phyloP scores from a whole-genome alignment of 768 basidiomycete species.

The Leccinum subgranulosum region DNA sequence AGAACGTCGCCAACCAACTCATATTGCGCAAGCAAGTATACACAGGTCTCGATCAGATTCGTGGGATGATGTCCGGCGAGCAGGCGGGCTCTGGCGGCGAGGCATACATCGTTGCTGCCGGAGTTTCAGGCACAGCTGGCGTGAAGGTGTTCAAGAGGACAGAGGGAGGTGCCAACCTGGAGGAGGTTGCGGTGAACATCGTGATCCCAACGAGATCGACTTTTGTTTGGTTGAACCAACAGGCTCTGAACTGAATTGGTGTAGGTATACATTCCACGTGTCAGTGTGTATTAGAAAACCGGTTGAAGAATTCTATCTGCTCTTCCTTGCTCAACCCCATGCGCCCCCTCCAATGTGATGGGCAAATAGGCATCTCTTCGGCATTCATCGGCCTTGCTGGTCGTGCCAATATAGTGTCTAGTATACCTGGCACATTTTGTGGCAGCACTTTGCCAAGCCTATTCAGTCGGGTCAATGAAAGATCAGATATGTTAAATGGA shows the following conservation, averaged over 20 bases:
- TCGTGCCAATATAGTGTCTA: slow-evolving; percentile 42
- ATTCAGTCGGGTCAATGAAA: neutral
- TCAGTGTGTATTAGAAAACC: neutral
- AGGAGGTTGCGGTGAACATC: slow-evolving; percentile 50
- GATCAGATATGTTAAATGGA: neutral
- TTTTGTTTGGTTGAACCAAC: slow-evolving; percentile 42
- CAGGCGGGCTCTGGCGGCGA: neutral
- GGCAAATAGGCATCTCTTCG: slow-evolving; percentile 38
- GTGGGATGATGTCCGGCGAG: neutral
- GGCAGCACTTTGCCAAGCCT: slow-evolving; percentile 66
- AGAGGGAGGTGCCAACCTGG: slow-evolving; percentile 49
- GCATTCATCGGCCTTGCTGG: slow-evolving; percentile 27
- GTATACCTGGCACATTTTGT: slow-evolving; percentile 50
- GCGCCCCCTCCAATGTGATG: slow-evolving; percentile 64
- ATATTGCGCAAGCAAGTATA: slow-evolving; percentile 51
- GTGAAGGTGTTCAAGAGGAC: slow-evolving; percentile 55
- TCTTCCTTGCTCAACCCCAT: slow-evolving; percentile 63
- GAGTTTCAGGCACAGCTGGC: slow-evolving; percentile 50
- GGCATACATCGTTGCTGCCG: slow-evolving; percentile 41
- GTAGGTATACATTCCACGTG: neutral
- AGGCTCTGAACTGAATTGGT: neutral
- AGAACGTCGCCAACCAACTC: slow-evolving; percentile 38
- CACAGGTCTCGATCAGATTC: slow-evolving; percentile 21
- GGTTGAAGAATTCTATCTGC: slow-evolving; percentile 41
- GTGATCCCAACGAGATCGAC: slow-evolving; percentile 49